phyloP scores from a whole-genome alignment of 2,329 filamentous ascomycete genomes.

The Aspergillus sp. region DNA sequence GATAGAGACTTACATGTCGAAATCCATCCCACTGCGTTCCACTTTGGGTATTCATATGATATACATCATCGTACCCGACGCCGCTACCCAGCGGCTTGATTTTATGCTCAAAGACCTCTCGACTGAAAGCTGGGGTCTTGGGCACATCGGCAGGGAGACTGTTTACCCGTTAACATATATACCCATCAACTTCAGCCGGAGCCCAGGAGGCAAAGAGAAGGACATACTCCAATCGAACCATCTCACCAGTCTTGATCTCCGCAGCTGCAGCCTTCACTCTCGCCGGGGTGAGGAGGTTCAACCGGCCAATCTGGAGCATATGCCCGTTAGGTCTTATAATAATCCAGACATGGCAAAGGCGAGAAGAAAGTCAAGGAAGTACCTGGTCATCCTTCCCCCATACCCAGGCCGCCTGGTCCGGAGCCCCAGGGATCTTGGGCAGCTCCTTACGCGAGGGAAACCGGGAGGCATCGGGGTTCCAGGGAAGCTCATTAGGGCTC shows the following conservation, averaged over 20 bases:
- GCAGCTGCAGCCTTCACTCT: slow-evolving; percentile 54
- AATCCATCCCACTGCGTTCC: slow-evolving; percentile 54
- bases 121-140: slow-evolving; percentile 52
- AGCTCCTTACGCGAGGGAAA: slow-evolving; percentile 57
- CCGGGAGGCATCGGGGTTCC: slow-evolving; percentile 53
- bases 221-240: slow-evolving; percentile 54
- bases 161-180: not conserved
- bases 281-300: slow-evolving; percentile 58
- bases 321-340: not conserved
- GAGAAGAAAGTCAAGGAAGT: not conserved
- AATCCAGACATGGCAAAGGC: not conserved
- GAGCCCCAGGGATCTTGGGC: slow-evolving; percentile 52
- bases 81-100: slow-evolving; percentile 47
- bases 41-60: slow-evolving; percentile 50
- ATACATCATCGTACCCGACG: slow-evolving; percentile 45
- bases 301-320: slow-evolving; percentile 36
- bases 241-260: slow-evolving; percentile 57
- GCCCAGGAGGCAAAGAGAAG: not conserved
- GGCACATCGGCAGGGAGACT: slow-evolving; percentile 56
- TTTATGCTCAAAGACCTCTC: slow-evolving; percentile 54
- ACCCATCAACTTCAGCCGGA: no score
- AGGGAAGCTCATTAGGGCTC: slow-evolving; percentile 43
- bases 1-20: slow-evolving; percentile 41
- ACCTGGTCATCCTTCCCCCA: slow-evolving; percentile 59
- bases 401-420: slow-evolving; percentile 59